phyloP scores from a whole-genome alignment of 2,329 filamentous ascomycete genomes.

The Ceratocystis cubensis region DNA sequence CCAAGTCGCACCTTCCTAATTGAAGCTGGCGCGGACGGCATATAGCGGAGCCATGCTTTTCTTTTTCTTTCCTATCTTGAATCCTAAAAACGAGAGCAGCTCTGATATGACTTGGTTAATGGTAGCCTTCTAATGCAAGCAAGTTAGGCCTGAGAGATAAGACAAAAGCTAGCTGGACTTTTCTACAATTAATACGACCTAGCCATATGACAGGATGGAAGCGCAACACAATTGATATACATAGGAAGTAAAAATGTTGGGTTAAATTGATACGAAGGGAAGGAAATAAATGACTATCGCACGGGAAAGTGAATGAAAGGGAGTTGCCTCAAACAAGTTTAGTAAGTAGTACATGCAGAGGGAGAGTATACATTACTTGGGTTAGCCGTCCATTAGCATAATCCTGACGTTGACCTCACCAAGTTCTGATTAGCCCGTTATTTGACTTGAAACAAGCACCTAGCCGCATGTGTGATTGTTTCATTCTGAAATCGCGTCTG shows the following conservation, averaged over 20 bases:
- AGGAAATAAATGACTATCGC: too few relatives aligned
- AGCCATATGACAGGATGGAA: too few relatives aligned
- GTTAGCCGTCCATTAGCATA: constrained; percentile 6
- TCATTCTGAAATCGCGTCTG: not conserved
- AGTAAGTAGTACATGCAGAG: not conserved
- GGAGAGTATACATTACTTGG: constrained; percentile 7
- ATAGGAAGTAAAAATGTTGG: too few relatives aligned
- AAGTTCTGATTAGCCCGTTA: not conserved
- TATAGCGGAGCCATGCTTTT: not conserved
- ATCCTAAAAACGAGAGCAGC: not conserved
- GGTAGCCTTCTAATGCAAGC: too few relatives aligned
- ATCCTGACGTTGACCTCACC: not conserved
- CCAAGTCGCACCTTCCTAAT: not conserved
- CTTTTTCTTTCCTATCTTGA: not conserved
- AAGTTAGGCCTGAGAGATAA: too few relatives aligned
- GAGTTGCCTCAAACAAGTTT: not conserved
- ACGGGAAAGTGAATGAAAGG: too few relatives aligned
- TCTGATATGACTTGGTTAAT: too few relatives aligned
- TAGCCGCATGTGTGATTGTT: not conserved
- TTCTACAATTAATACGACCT: too few relatives aligned
- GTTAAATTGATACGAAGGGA: too few relatives aligned
- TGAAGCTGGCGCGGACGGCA: not conserved
- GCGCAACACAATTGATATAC: too few relatives aligned
- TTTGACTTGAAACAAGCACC: not conserved
- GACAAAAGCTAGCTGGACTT: too few relatives aligned